Evolutionary conservation across 805 yeast species (phyloP).

Genomic region (Spathaspora passalidarum): DNA sequence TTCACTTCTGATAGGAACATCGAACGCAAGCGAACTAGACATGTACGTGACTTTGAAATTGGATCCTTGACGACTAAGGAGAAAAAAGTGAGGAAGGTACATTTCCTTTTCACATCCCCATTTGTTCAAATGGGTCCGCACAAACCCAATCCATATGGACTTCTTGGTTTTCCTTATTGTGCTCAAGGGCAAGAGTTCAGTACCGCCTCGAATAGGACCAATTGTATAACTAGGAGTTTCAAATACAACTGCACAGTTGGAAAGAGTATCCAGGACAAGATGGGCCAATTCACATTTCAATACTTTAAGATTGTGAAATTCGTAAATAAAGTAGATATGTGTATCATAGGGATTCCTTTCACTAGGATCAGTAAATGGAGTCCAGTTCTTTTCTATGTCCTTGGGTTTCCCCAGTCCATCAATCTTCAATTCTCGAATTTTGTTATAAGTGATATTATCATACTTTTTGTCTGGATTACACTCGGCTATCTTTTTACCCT

Average conservation of each 20-base stretch:
- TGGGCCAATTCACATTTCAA: constrained; percentile 21
- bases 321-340: constrained; percentile 27
- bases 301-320: constrained; percentile 28
- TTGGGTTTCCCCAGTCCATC: constrained; percentile 3
- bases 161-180: constrained; percentile 17
- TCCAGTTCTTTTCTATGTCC: constrained; percentile 35
- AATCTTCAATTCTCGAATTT: constrained; percentile 19
- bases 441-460: constrained; percentile 16
- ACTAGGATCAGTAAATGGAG: constrained; percentile 29
- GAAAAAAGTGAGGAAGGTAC: constrained; percentile 38
- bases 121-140: constrained; percentile 33
- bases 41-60: constrained; percentile 26
- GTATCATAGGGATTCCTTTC: constrained; percentile 20
- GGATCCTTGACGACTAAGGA: constrained; percentile 16
- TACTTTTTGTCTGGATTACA: constrained; percentile 13
- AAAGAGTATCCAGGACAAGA: constrained; percentile 6
- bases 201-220: constrained; percentile 37
- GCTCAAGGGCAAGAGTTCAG: constrained; percentile 25
- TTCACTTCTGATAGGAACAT: constrained; percentile 31
- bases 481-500: constrained; percentile 25
- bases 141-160: constrained; percentile 38
- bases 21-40: constrained; percentile 29
- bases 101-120: constrained; percentile 40
- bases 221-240: constrained; percentile 11
- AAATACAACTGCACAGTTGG: constrained; percentile 5